Base-by-base conservation (phyloP, 2,329 filamentous ascomycete species). In the Penicillium janthinellum region DNA sequence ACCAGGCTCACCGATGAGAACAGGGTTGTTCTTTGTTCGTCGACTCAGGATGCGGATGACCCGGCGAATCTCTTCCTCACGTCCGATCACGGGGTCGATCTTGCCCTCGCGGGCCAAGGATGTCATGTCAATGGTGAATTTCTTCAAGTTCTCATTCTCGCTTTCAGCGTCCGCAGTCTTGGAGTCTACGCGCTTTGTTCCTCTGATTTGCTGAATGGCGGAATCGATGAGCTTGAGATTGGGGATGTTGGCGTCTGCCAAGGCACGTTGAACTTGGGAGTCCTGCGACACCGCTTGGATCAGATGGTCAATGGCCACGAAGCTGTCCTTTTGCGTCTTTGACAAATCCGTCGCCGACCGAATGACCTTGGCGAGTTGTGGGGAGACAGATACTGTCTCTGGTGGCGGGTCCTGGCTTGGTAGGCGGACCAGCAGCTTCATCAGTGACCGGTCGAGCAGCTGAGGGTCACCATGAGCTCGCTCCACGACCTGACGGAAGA, bases 101-200 rank as follows among this genome's bases (percentile, higher is more conserved):
- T 98, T 98, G 75, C 96, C 96, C 80, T 99, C 95, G 75, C 93
- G 86, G 61, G 95, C 95, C 88, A 97, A 89, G 52, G 91, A 85
- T 11, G 95, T 99, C 92, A 99, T 96, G 78, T 99, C 95, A 71
- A 98, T 95, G 58, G 95, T 98, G 78, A 97, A 99, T 73, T 98
- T 99, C 81, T 93, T 91, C 61, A 99, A 82, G 73, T 96, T 97
- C 79, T 99, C 95, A 71, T 93, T 91, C 71, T 97, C 94, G 71
- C 90, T 84, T 77, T 98, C 95, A 0, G 80, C 88, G 78, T 99
- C 95, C 57, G 95, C 95, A 4, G 91, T 96, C 82, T 96, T 96
- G 61, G 92, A 96, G 78, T 99, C 95, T 44, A 99, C 93, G 64
- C 94, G 86, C 80, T 88, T 92, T 44, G 92, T 98, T 62, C 95